Evolutionary conservation across 1,284 basidiomycete species (phyloP), one percentile per base, ranked within the genome.

Genomic region (Malassezia cuniculi): DNA sequence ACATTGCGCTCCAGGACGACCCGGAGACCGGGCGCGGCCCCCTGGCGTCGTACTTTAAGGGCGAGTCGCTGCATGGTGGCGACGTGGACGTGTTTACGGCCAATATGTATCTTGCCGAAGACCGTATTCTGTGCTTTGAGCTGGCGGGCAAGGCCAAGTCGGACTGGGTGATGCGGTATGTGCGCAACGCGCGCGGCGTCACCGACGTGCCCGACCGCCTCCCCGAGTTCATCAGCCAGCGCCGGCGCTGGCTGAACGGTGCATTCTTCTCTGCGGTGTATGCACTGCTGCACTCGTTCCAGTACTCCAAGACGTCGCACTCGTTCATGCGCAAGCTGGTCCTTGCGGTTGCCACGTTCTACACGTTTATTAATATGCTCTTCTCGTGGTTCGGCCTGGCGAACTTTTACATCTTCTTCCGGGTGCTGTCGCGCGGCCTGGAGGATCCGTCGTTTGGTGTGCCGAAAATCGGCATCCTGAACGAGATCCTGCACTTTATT

Each of bases 371-470:
- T 60, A 89, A 85, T 62, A 69, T 95, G 48, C 70, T 83, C 36
- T 90, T 93, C 60, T 76, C 85, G 19, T 97, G 90, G 90, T 93
- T 95, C 68, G 79, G 54, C 19, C 31, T 67, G 78, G 87, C 83
- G 15, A 94, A 93, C 65, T 93, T 85, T 66, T 95, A 85, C 71
- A 74, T 95, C 37, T 94, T 95, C 71, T 95, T 94, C 69, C 85
- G 89, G 36, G 80, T 95, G 40, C 72, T 97, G 25, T 90, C 86
- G 3, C 81, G 80, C 5, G 84, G 85, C 1, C 67, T 97, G 41
- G 85, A 95, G 60, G 79, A 79, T 38, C 71, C 74, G 7, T 74
- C 75, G 0, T 86, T 90, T 57, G 69, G 74, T 7, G 70, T 89
- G 46, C 65, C 73, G 3, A 74, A 77, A 10, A 82, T 94, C 60